A percentile compares a stretch with the other conserved stretches of the same genome.
These are phyloP conservation scores for Hypoxylon sp. DNA, from an alignment of 2,329 filamentous ascomycete genomes.

Conservation along the genomic window DNA sequence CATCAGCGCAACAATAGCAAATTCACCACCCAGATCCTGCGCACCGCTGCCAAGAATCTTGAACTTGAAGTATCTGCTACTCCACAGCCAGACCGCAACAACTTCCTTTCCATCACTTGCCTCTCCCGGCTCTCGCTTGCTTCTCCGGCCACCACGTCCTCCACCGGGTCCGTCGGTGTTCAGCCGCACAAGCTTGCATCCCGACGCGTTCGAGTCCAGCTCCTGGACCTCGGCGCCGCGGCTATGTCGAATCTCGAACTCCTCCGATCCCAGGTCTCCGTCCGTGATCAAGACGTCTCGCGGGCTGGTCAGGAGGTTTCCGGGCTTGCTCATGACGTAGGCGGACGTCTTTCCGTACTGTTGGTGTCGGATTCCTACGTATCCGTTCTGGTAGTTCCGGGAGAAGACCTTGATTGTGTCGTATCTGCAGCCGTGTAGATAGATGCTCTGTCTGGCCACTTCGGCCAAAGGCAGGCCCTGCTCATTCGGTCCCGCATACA, in stretches of 20 bases:
- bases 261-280: slow-evolving; percentile 20
- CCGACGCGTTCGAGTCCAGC: slow-evolving; percentile 19
- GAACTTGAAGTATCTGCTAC: slow-evolving; percentile 35
- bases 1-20: slow-evolving; percentile 38
- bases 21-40: slow-evolving; percentile 32
- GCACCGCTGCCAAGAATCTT: slow-evolving; percentile 36
- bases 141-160: slow-evolving; percentile 12
- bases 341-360: neutral
- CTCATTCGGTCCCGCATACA: neutral
- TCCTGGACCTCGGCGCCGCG: slow-evolving; percentile 38
- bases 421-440: neutral
- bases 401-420: neutral
- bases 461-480: neutral
- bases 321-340: neutral
- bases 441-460: neutral
- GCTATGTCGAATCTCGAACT: slow-evolving; percentile 45
- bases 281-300: slow-evolving; percentile 11
- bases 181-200: slow-evolving; percentile 45
- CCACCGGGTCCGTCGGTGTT: slow-evolving; percentile 4
- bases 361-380: neutral
- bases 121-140: slow-evolving; percentile 15
- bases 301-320: neutral
- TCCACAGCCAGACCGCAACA: slow-evolving; percentile 38
- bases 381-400: neutral
- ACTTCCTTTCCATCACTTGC: slow-evolving; percentile 39